Percentiles rank a stretch among this genome's conserved stretches.
Evolutionary conservation across 495 filamentous ascomycete species (phyloP).

Genomic region (Aspergillus sparsus): DNA sequence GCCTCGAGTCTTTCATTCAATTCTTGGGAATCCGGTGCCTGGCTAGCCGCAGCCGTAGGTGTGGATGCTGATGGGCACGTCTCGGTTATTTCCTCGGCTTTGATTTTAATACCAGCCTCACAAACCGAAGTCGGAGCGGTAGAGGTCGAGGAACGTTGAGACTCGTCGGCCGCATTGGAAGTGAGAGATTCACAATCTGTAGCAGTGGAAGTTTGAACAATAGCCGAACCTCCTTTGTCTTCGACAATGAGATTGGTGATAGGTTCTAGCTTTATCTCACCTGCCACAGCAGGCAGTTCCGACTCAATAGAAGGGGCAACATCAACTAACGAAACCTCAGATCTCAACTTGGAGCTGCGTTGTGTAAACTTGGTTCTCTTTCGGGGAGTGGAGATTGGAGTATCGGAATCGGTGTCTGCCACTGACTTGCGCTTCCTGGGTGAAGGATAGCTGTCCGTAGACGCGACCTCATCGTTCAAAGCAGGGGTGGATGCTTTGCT

Average conservation of each 20-base stretch:
- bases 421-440: conserved; percentile 48
- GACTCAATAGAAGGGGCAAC: conserved; percentile 19
- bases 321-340: conserved; percentile 42
- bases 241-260: conserved; percentile 4
- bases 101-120: conserved; percentile 30
- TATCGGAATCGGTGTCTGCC: conserved; percentile 40
- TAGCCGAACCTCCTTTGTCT: conserved; percentile 4
- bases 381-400: conserved; percentile 34
- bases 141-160: conserved; percentile 40
- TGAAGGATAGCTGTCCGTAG: conserved; percentile 18
- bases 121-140: conserved; percentile 43
- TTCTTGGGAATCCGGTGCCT: conserved; percentile 26
- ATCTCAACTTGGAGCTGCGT: conserved; percentile 43
- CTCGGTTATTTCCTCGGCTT: conserved; percentile 29
- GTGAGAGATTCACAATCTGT: conserved; percentile 35
- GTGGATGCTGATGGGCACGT: conserved; percentile 13
- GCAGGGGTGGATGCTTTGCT: conserved; percentile 44
- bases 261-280: conserved; percentile 20
- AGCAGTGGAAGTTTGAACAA: conserved; percentile 12
- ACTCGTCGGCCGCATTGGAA: conserved; percentile 36
- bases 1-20: conserved; percentile 29
- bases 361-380: conserved; percentile 43
- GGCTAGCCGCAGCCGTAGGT: conserved; percentile 21
- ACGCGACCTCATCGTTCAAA: conserved; percentile 31
- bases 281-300: conserved; percentile 16